Conservation (phyloP, 192 early-diverging fungal species). For the Linnemannia zychae region DNA sequence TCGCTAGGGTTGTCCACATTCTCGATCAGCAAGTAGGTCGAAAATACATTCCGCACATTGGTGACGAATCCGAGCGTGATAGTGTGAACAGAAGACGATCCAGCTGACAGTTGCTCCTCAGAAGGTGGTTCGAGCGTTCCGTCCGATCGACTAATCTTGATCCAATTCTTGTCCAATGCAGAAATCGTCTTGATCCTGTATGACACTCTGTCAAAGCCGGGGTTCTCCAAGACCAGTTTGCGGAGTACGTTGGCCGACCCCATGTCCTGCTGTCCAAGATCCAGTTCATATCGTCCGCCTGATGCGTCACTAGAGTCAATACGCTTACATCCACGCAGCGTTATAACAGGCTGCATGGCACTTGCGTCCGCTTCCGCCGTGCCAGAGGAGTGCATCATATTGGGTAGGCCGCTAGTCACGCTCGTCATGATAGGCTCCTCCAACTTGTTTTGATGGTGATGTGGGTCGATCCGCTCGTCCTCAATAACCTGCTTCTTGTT, state of each 20-base stretch:
- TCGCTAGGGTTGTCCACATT: conserved; percentile 81
- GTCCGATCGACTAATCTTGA: conserved; percentile 75
- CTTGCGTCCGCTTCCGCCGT: conserved; percentile 23
- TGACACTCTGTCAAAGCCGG: conserved; percentile 63
- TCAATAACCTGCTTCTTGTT: conserved; percentile 35
- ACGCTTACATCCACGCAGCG: conserved; percentile 78
- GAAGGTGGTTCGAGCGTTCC: conserved; percentile 74
- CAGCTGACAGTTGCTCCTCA: conserved; percentile 26
- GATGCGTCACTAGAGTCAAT: conserved; percentile 62
- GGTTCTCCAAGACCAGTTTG: conserved; percentile 76
- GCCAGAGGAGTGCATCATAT: background rate
- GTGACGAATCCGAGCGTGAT: conserved; percentile 76
- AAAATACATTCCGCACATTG: conserved; percentile 71
- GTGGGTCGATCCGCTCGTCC: conserved; percentile 47
- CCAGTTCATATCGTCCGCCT: conserved; percentile 79
- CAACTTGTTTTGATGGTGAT: conserved; percentile 51
- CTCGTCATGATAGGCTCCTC: conserved; percentile 5
- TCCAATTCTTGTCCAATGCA: conserved; percentile 72
- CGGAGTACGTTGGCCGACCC: conserved; percentile 66
- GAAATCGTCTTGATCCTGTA: conserved; percentile 74
- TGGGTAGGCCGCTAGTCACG: background rate
- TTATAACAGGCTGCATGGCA: conserved; percentile 59
- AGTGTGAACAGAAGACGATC: conserved; percentile 52
- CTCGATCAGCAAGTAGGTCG: conserved; percentile 80
- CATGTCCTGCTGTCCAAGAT: conserved; percentile 86